Evolutionary conservation across 2,329 filamentous ascomycete genomes (phyloP).

Genomic region (Xylaria arbuscula): DNA sequence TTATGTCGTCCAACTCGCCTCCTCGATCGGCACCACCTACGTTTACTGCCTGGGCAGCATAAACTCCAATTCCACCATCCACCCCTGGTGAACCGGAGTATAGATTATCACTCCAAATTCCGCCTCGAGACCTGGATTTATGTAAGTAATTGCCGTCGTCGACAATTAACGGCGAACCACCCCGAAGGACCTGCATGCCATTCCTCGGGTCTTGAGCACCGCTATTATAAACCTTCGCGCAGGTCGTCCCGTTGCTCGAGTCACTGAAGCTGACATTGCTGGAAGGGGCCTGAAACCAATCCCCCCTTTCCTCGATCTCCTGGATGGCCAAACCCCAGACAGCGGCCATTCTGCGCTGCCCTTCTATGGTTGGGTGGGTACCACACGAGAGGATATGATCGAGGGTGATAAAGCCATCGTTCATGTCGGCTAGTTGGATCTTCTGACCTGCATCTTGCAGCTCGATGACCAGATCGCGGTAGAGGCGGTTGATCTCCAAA

Average conservation of each 20-base stretch:
- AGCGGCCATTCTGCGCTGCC: background rate
- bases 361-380: background rate
- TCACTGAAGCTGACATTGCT: background rate
- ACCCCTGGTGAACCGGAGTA: background rate
- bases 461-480: background rate
- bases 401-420: background rate
- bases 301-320: background rate
- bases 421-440: background rate
- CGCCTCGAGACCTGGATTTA: background rate
- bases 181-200: constrained; percentile 3
- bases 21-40: background rate
- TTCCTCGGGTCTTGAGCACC: background rate
- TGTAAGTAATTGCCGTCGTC: background rate
- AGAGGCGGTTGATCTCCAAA: background rate
- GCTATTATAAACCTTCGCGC: background rate
- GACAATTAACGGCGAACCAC: background rate
- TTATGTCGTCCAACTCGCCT: background rate
- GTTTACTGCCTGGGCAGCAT: background rate
- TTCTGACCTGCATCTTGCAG: background rate
- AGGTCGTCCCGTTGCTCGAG: background rate
- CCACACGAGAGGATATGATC: background rate
- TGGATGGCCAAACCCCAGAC: background rate
- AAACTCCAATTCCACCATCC: background rate
- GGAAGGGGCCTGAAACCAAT: background rate
- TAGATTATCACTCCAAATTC: background rate